A percentile compares a stretch with the other conserved stretches of the same genome.
Conservation (phyloP, 352 stramenopile genomes). For the Globisporangium spinosum region DNA sequence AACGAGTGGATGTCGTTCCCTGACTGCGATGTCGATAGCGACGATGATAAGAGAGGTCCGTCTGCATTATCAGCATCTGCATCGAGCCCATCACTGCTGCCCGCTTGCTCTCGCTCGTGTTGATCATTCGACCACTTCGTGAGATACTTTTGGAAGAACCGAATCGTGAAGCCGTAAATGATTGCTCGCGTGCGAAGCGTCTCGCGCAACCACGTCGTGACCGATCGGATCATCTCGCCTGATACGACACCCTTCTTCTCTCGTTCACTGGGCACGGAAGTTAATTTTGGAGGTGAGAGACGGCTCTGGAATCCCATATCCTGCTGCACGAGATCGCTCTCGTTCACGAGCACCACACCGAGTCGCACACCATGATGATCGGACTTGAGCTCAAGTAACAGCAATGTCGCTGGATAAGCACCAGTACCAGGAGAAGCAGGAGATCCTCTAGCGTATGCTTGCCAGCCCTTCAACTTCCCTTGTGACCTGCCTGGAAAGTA, state of each 20-base stretch:
- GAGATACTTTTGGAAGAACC: constrained; percentile 70
- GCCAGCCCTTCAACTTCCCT: constrained; percentile 32
- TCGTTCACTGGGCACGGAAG: constrained; percentile 7
- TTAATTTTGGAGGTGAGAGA: constrained; percentile 9
- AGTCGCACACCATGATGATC: constrained; percentile 68
- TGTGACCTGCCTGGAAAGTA: constrained; percentile 32
- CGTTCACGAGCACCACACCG: constrained; percentile 53
- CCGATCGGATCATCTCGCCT: constrained; percentile 42
- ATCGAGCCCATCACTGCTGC: constrained; percentile 13
- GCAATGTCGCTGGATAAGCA: constrained; percentile 24
- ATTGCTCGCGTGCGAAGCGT: constrained; percentile 53
- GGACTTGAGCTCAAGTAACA: constrained; percentile 72
- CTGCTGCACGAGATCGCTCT: constrained; percentile 61
- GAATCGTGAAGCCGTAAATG: constrained; percentile 75
- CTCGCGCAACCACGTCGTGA: constrained; percentile 43
- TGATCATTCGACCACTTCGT: constrained; percentile 54
- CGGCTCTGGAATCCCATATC: constrained; percentile 54
- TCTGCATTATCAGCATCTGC: constrained; percentile 18
- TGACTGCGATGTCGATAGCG: constrained; percentile 17
- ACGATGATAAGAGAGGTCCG: neutral
- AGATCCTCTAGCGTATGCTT: constrained; percentile 6
- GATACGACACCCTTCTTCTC: constrained; percentile 19
- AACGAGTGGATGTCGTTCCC: constrained; percentile 45
- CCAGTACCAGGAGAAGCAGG: constrained; percentile 16
- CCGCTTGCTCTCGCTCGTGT: constrained; percentile 17